Evolutionary conservation across 2,329 filamentous ascomycete species (phyloP).

Genomic region (Biscogniauxia sp.): DNA sequence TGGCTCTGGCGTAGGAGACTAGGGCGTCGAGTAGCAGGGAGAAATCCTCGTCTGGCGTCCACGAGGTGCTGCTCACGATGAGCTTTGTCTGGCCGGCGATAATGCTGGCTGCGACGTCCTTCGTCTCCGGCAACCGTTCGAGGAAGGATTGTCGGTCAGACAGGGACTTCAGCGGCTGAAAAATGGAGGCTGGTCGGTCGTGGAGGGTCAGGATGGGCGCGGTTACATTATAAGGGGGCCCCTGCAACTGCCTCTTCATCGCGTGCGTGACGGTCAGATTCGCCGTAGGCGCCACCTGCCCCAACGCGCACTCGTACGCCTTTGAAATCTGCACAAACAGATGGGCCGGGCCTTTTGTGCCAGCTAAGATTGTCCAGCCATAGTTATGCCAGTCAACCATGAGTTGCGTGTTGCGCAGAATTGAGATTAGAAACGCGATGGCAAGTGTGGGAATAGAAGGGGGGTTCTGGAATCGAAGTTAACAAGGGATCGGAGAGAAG

Average conservation of each 20-base stretch:
- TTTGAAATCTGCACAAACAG: conserved; percentile 76
- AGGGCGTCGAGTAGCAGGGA: conserved; percentile 81
- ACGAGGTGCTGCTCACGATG: conserved; percentile 90
- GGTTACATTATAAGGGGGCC: conserved; percentile 61
- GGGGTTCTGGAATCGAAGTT: conserved; percentile 63
- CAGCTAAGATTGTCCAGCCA: conserved; percentile 85
- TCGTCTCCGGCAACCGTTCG: conserved; percentile 61
- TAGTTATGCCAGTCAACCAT: conserved; percentile 99
- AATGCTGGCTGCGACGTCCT: conserved; percentile 57
- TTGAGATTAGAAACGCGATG: conserved; percentile 69
- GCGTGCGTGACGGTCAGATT: conserved; percentile 89
- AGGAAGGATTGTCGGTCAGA: conserved; percentile 60
- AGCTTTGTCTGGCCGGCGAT: conserved; percentile 60
- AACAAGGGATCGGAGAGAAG: conserved; percentile 57
- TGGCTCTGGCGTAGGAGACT: conserved; percentile 62
- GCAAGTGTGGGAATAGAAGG: conserved; percentile 90
- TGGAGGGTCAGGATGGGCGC: conserved; percentile 71
- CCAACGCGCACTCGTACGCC: conserved; percentile 73
- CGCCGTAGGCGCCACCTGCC: conserved; percentile 62
- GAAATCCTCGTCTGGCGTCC: conserved; percentile 97
- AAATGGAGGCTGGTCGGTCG: conserved; percentile 81
- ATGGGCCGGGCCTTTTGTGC: conserved; percentile 56
- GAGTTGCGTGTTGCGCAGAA: conserved; percentile 74
- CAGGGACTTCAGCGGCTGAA: conserved; percentile 62
- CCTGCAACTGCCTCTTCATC: conserved; percentile 72